Percentiles rank a stretch among this genome's conserved stretches.
Evolutionary conservation across 768 basidiomycete species (phyloP).

Genomic region (Piloderma croceum): DNA sequence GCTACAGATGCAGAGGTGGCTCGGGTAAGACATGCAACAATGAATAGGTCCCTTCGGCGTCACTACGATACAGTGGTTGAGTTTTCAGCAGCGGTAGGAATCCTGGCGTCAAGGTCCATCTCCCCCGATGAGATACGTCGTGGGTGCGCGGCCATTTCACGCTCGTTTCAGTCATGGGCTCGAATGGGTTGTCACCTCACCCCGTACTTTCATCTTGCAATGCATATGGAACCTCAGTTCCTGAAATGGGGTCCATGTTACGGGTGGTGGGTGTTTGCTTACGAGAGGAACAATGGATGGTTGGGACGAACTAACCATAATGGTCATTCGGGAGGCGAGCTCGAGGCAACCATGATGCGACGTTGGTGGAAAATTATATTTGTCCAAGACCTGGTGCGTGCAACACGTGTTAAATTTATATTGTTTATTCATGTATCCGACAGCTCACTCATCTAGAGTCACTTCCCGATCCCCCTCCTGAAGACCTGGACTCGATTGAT

Average conservation of each 20-base stretch:
- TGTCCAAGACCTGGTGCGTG: slow-evolving; percentile 12
- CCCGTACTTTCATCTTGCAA: slow-evolving; percentile 14
- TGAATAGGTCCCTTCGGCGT: slow-evolving; percentile 11
- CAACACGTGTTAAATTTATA: background rate
- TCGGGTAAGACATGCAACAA: background rate
- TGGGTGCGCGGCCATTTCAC: slow-evolving; percentile 2
- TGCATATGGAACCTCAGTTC: slow-evolving; percentile 11
- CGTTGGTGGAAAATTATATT: slow-evolving; percentile 14
- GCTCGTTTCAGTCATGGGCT: slow-evolving; percentile 10
- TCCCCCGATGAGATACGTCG: slow-evolving; percentile 13
- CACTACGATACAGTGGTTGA: slow-evolving; percentile 9
- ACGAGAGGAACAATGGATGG: slow-evolving; percentile 16
- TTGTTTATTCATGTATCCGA: background rate
- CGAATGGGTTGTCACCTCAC: slow-evolving; percentile 14
- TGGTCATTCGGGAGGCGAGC: slow-evolving; percentile 16
- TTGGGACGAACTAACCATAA: slow-evolving; percentile 14
- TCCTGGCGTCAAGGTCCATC: slow-evolving; percentile 6
- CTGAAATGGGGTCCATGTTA: slow-evolving; percentile 11
- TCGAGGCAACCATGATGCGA: slow-evolving; percentile 19
- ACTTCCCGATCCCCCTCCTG: slow-evolving; percentile 1
- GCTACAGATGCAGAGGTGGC: slow-evolving; percentile 4
- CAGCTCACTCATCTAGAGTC: slow-evolving; percentile 10
- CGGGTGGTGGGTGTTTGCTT: slow-evolving; percentile 11
- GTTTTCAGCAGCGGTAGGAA: slow-evolving; percentile 9
- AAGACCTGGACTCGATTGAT: slow-evolving; percentile 7